phyloP scores from a whole-genome alignment of 768 basidiomycete species.

The Peribolospora baueri region DNA sequence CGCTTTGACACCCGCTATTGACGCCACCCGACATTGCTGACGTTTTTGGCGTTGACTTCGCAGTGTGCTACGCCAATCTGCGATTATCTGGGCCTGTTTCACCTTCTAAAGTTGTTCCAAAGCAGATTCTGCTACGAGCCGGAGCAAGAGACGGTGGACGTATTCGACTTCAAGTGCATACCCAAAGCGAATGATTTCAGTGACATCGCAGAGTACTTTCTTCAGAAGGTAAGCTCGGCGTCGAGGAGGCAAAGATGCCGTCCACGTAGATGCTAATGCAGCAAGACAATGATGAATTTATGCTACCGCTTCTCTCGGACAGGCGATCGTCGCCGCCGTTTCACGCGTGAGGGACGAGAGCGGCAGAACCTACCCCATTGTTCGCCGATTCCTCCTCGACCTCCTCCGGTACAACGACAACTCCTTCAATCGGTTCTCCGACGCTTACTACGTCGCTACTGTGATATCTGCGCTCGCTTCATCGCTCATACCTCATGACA shows the following conservation, averaged over 20 bases:
- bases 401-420: slow-evolving; percentile 91
- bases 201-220: slow-evolving; percentile 76
- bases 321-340: slow-evolving; percentile 60
- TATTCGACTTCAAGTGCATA: slow-evolving; percentile 70
- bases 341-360: slow-evolving; percentile 66
- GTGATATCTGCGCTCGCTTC: slow-evolving; percentile 54
- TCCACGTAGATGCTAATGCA: no score
- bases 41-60: neutral
- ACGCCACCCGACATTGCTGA: neutral
- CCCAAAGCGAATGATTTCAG: slow-evolving; percentile 86
- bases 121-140: slow-evolving; percentile 45
- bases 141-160: slow-evolving; percentile 43
- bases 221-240: slow-evolving; percentile 47
- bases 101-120: slow-evolving; percentile 82
- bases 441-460: slow-evolving; percentile 69
- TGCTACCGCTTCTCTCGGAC: neutral
- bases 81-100: slow-evolving; percentile 77
- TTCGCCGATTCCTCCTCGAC: slow-evolving; percentile 69
- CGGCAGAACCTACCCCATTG: slow-evolving; percentile 61
- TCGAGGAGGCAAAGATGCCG: neutral
- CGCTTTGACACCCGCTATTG: neutral
- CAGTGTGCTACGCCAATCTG: slow-evolving; percentile 65
- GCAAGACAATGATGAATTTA: neutral
- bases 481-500: slow-evolving; percentile 19
- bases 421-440: slow-evolving; percentile 75